A percentile compares a stretch with the other conserved stretches of the same genome.
These are phyloP conservation scores for Fusarium austroafricanum DNA, from an alignment of 2,329 filamentous ascomycete genomes.

Conservation along the genomic window DNA sequence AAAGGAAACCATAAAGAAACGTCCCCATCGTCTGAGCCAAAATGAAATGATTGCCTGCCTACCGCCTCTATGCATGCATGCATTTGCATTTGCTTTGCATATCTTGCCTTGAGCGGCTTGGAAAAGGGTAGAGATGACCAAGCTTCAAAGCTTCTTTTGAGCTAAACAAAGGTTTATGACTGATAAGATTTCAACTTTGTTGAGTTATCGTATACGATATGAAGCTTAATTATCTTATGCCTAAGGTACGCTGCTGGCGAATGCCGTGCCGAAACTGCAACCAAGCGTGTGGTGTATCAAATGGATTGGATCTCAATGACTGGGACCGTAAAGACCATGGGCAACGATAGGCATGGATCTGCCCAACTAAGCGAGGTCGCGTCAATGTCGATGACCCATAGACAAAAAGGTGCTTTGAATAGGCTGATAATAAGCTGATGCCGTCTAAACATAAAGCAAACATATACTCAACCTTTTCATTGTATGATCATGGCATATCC, in stretches of 20 bases:
- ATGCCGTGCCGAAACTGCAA: conserved; percentile 10
- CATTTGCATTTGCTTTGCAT: conserved; percentile 7
- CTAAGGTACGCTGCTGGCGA: background rate
- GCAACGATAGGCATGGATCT: conserved; percentile 9
- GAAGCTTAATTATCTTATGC: background rate
- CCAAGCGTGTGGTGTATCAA: conserved; percentile 17
- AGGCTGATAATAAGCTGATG: background rate
- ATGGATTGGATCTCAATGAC: conserved; percentile 13
- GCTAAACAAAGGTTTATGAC: background rate
- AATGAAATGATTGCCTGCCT: conserved; percentile 7
- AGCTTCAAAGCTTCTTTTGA: conserved; percentile 24
- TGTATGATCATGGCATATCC: conserved; percentile 12
- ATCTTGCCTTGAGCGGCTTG: conserved; percentile 8
- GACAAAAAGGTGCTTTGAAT: background rate
- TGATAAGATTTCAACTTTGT: conserved; percentile 3
- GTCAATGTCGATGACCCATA: background rate
- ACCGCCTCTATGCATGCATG: conserved; percentile 6
- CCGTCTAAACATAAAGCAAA: background rate
- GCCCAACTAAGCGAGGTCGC: conserved; percentile 13
- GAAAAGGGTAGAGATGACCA: conserved; percentile 22
- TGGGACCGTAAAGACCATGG: conserved; percentile 19
- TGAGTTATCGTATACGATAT: background rate
- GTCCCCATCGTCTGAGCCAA: conserved; percentile 19
- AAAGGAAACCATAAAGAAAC: conserved; percentile 14
- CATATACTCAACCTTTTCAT: background rate